Base-by-base conservation (phyloP, 768 basidiomycete genomes). In the Amanita muscaria region DNA sequence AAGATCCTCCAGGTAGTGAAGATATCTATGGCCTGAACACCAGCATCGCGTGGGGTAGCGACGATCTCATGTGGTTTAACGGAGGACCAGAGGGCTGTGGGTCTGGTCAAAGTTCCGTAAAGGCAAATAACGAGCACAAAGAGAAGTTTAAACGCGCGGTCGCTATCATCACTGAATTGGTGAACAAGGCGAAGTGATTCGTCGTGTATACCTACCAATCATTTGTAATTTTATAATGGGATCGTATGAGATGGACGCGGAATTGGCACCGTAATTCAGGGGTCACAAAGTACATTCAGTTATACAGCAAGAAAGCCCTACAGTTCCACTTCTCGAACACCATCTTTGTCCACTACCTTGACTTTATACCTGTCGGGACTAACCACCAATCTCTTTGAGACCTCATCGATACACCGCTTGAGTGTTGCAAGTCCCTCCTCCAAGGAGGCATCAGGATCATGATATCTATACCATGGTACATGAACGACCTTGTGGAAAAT, bases 331-430 rank as follows among this genome's bases (percentile, higher is more conserved):
- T 87, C 84, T 44, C 89, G 74, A 19, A 88, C 72, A 40, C 93
- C 93, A 58, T 93, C 85, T 65, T 83, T 90, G 66, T 96, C 91
- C 24, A 96, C 88, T 10, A 96, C 69, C 60, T 90, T 91, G 52
- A 93, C 82, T 61, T 83, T 89, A 69, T 88, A 94, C 53, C 70
- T 80, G 33, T 79, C 83, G 1, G 86, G 80, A 50, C 78, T 77
- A 47, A 94, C 80, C 41, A 88, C 78, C 50, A 90, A 59, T 43
- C 90, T 77, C 67, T 88, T 87, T 30, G 88, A 64, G 2, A 94
- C 86, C 65, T 98, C 90, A 49, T 83, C 71, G 48, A 98, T 80
- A 62, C 93, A 97, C 51, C 90, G 81, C 58, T 73, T 80, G 47
- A 98, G 68, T 3, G 84, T 79, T 1, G 74, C 88, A 18, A 97